Conservation (phyloP, 306 rosid genomes). For the Begonia loranthoides region DNA sequence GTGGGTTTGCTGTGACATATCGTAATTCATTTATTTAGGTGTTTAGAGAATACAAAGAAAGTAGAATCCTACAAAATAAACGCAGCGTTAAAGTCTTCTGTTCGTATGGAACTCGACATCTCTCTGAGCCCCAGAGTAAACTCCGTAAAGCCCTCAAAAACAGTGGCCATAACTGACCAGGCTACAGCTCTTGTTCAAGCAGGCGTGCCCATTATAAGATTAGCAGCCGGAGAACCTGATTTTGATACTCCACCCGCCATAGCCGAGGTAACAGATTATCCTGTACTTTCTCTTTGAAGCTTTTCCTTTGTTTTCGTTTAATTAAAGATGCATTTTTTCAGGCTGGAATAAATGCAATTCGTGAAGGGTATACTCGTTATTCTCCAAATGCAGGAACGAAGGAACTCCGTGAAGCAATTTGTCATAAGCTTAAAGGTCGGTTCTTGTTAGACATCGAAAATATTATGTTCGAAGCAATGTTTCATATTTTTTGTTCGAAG, state of each 20-base stretch:
- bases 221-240: slow-evolving; percentile 92
- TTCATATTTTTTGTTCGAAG: neutral
- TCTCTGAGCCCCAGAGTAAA: slow-evolving; percentile 75
- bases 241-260: slow-evolving; percentile 73
- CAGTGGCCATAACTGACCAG: slow-evolving; percentile 69
- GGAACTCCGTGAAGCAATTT: slow-evolving; percentile 83
- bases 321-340: slow-evolving; percentile 7
- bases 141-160: slow-evolving; percentile 74
- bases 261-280: slow-evolving; percentile 32
- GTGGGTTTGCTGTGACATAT: neutral
- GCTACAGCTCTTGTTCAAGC: slow-evolving; percentile 83
- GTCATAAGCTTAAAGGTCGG: slow-evolving; percentile 72
- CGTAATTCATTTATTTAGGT: slow-evolving; percentile 6
- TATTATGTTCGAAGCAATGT: neutral
- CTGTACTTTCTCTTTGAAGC: neutral
- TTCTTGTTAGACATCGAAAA: neutral
- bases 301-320: neutral
- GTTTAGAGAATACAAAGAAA: slow-evolving; percentile 12
- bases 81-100: slow-evolving; percentile 27
- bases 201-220: slow-evolving; percentile 72
- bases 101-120: slow-evolving; percentile 30
- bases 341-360: slow-evolving; percentile 91
- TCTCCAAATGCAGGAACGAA: slow-evolving; percentile 69
- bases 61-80: slow-evolving; percentile 1
- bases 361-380: slow-evolving; percentile 75